Conservation (phyloP, 2,329 filamentous ascomycete genomes). For the Hymenoscyphus salicellus region DNA sequence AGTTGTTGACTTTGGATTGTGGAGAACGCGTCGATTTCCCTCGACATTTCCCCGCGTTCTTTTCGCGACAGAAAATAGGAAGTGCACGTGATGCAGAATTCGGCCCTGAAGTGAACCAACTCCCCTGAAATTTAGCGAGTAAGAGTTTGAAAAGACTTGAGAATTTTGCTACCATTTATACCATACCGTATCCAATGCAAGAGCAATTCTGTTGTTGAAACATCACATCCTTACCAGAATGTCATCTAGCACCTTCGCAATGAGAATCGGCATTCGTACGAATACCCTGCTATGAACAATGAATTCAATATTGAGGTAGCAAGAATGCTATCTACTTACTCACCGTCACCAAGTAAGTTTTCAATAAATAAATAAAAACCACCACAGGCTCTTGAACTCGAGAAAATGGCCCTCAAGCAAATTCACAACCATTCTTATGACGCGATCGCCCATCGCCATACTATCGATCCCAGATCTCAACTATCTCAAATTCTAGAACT, state of each 20-base stretch:
- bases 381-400: too few species aligned
- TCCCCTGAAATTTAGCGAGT: neutral
- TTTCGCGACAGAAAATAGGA: constrained; percentile 5
- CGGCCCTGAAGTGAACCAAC: neutral
- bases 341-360: neutral
- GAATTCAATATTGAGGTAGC: too few species aligned
- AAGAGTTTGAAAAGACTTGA: neutral
- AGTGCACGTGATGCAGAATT: neutral
- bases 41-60: neutral
- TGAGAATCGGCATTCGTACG: too few species aligned
- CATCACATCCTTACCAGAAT: too few species aligned
- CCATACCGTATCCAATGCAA: too few species aligned
- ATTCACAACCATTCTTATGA: too few species aligned
- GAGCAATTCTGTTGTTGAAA: too few species aligned
- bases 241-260: too few species aligned
- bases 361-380: neutral
- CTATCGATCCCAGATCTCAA: neutral
- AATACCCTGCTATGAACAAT: too few species aligned
- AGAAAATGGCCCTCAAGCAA: too few species aligned
- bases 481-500: neutral
- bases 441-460: too few species aligned
- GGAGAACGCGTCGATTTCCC: constrained; percentile 8
- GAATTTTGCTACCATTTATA: neutral
- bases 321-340: too few species aligned
- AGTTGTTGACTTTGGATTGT: neutral